These are phyloP conservation scores for Arctostaphylos glauca DNA, from an alignment of 148 eudicot species.

Conservation along the genomic window DNA sequence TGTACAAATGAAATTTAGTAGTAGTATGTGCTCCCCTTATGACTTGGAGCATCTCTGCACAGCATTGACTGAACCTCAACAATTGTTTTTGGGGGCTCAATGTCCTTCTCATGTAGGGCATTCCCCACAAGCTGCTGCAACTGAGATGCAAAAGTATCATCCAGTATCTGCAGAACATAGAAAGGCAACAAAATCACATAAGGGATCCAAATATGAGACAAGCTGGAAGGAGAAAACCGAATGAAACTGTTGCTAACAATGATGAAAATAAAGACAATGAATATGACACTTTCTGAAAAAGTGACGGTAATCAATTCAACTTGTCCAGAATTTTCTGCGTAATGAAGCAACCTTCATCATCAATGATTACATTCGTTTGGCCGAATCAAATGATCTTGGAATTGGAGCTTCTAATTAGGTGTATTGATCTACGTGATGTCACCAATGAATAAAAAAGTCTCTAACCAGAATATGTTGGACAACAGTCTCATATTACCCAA, in stretches of 20 bases:
- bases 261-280: neutral
- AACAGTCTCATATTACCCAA: neutral
- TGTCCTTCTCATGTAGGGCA: slow-evolving; percentile 51
- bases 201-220: neutral
- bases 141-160: slow-evolving; percentile 66
- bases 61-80: slow-evolving; percentile 71
- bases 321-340: neutral
- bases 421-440: neutral
- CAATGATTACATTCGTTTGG: neutral
- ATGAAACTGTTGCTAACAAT: neutral
- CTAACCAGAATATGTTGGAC: neutral
- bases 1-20: slow-evolving; percentile 12
- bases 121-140: slow-evolving; percentile 54
- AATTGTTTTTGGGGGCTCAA: slow-evolving; percentile 65
- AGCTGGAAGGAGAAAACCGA: neutral
- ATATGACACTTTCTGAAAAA: neutral
- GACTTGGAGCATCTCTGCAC: slow-evolving; percentile 45
- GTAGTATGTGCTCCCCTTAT: slow-evolving; percentile 37
- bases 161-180: slow-evolving; percentile 45
- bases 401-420: neutral
- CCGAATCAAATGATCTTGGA: neutral
- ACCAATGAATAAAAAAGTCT: neutral
- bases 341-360: neutral
- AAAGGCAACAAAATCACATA: too few relatives aligned
- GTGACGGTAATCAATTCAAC: neutral